Evolutionary conservation across 2,329 filamentous ascomycete species (phyloP), one percentile per base, ranked within the genome.

Genomic region (Colletotrichum noveboracense): DNA sequence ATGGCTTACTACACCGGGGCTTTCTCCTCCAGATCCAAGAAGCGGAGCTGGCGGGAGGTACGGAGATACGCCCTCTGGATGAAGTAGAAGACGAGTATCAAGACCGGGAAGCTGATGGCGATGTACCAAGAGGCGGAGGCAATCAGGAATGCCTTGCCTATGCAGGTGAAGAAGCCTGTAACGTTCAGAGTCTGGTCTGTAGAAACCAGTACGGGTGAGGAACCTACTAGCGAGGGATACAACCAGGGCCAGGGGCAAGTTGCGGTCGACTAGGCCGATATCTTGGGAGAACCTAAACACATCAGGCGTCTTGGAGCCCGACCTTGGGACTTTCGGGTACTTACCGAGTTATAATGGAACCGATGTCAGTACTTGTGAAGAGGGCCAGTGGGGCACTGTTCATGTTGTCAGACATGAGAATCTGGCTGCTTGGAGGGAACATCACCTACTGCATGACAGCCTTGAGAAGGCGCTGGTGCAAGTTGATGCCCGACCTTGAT

Each of bases 1-100:
- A 14, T 81, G 80, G 12, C 78, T 77, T 65, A 86, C 82, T 86
- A 86, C 1, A 87, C 74, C 1, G 86, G 86, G 2, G 82, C 81
- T 67, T 87, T 87, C 16, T 84, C 82, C 74, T 88, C 86, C 2
- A 88, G 81, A 30, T 87, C 86, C 7, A 88, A 79, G 7, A 86
- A 79, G 7, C 86, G 83, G 5, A 88, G 78, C 66, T 88, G 86
- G 2, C 86, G 81, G 2, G 86, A 88, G 2, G 86, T 88, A 36
- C 83, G 81, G 0, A 88, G 83, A 66, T 87, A 87, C 32, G 81
- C 84, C 9, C 81, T 80, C 75, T 87, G 85, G 26, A 84, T 72
- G n/a, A 79, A 65, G 68, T 81, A 85, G 26, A 84, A 76, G 9
- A 78, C 72, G 4, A 79, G 66, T 6, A 81, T 58, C 12, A 81